Percentiles rank a stretch among this genome's conserved stretches.
Conservation (phyloP, 1,139 yeast genomes). For the Pichia sp. region DNA sequence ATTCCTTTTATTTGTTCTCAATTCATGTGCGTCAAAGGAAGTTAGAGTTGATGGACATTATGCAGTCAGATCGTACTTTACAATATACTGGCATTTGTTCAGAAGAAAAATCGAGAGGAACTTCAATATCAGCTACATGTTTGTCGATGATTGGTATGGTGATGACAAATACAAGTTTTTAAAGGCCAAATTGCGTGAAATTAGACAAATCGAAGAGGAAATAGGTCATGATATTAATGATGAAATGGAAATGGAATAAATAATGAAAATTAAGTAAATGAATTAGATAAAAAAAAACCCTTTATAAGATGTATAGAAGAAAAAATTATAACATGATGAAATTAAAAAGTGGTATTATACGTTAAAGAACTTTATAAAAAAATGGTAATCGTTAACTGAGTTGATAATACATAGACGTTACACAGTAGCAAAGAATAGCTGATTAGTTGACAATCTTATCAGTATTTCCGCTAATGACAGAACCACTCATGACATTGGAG, state of each 20-base stretch:
- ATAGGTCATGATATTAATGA: background rate
- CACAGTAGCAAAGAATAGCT: background rate
- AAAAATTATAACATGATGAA: background rate
- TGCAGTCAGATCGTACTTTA: slow-evolving; percentile 7
- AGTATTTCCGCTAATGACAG: slow-evolving; percentile 29
- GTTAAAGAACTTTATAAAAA: background rate
- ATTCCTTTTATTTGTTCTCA: slow-evolving; percentile 12
- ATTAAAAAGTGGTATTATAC: background rate
- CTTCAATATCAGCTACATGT: slow-evolving; percentile 12
- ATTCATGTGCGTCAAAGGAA: slow-evolving; percentile 18
- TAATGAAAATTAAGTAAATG: no score
- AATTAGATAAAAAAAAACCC: background rate
- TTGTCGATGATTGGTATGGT: slow-evolving; percentile 23
- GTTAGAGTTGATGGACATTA: slow-evolving; percentile 15
- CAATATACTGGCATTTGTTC: slow-evolving; percentile 14
- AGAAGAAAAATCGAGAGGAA: slow-evolving; percentile 1
- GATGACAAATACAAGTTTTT: slow-evolving; percentile 16
- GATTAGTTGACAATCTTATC: slow-evolving; percentile 15
- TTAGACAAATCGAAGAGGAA: background rate
- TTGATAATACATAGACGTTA: background rate
- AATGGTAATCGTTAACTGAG: background rate
- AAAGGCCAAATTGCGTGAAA: slow-evolving; percentile 8
- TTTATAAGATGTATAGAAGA: background rate
- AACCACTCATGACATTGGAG: slow-evolving; percentile 32
- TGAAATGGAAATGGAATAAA: background rate